Evolutionary conservation across 1,284 basidiomycete genomes (phyloP).

Genomic region (Ceratobasidium theobromae): DNA sequence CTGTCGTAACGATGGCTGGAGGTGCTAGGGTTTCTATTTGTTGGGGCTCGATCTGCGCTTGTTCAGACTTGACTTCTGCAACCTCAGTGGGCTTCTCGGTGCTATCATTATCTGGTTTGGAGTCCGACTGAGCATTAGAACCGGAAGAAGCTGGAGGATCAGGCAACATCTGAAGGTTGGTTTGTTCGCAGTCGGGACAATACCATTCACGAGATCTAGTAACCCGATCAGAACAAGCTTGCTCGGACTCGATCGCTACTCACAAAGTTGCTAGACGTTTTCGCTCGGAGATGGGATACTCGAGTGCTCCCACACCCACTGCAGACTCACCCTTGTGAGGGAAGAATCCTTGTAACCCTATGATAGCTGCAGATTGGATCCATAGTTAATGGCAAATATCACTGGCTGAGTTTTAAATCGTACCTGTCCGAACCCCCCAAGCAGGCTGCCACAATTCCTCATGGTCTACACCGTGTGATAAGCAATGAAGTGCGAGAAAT

Average conservation of each 20-base stretch:
- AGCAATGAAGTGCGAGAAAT: slow-evolving; percentile 42
- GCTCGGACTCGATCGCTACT: slow-evolving; percentile 41
- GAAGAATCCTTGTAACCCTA: slow-evolving; percentile 90
- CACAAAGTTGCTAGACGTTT: slow-evolving; percentile 78
- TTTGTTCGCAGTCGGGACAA: slow-evolving; percentile 71
- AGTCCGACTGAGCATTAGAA: slow-evolving; percentile 30
- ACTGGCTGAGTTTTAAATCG: slow-evolving; percentile 36
- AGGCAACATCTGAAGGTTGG: slow-evolving; percentile 69
- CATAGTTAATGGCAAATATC: slow-evolving; percentile 16
- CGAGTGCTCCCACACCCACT: slow-evolving; percentile 87
- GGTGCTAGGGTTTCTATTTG: neutral
- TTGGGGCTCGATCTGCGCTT: neutral
- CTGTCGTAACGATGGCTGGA: neutral
- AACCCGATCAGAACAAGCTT: slow-evolving; percentile 25
- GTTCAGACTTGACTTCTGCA: slow-evolving; percentile 5
- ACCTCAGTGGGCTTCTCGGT: neutral
- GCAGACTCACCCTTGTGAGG: slow-evolving; percentile 85
- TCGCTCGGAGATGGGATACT: slow-evolving; percentile 76
- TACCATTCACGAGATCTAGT: slow-evolving; percentile 77
- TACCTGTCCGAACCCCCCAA: slow-evolving; percentile 94
- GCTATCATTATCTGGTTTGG: neutral
- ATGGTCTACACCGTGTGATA: slow-evolving; percentile 56
- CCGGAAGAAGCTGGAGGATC: slow-evolving; percentile 50
- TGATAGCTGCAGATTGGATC: slow-evolving; percentile 60
- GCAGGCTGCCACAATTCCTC: slow-evolving; percentile 95